Percentiles rank a stretch among this genome's conserved stretches.
phyloP scores from a whole-genome alignment of 495 filamentous ascomycete species.

The Xylaria venustula region DNA sequence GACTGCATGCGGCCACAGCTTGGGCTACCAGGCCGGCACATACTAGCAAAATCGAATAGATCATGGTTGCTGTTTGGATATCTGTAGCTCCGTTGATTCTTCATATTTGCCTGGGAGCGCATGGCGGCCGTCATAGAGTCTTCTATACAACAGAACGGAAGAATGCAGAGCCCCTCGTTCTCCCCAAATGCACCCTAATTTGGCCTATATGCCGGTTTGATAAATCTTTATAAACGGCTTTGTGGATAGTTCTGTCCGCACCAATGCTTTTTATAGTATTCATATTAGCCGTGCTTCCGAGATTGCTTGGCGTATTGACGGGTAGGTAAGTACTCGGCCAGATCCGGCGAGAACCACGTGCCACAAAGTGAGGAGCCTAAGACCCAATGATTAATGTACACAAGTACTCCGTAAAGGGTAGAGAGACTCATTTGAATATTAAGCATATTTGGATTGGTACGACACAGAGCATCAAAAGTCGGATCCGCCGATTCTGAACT shows the following conservation, averaged over 20 bases:
- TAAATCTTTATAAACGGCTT: neutral
- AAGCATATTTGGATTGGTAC: no score
- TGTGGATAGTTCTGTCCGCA: neutral
- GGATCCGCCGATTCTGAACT: no score
- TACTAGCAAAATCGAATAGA: neutral
- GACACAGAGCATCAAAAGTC: no score
- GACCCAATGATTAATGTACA: no score
- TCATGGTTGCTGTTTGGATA: neutral
- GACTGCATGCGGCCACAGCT: constrained; percentile 21
- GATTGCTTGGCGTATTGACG: neutral
- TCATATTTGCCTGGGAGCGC: no score
- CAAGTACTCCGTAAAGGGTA: no score
- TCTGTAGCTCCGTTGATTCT: neutral
- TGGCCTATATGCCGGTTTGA: constrained; percentile 13
- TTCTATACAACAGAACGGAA: neutral
- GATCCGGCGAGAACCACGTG: neutral
- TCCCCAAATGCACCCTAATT: neutral
- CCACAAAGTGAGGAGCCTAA: no score
- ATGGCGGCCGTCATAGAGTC: neutral
- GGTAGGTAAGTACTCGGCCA: neutral
- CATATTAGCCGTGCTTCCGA: neutral
- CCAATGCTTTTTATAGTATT: neutral
- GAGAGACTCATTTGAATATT: no score
- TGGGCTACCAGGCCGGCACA: neutral
- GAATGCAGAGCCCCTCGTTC: constrained; percentile 5